Percentiles rank a stretch among this genome's conserved stretches.
Conservation (phyloP, 441 rosid genomes). For the Oxalis stricta region DNA sequence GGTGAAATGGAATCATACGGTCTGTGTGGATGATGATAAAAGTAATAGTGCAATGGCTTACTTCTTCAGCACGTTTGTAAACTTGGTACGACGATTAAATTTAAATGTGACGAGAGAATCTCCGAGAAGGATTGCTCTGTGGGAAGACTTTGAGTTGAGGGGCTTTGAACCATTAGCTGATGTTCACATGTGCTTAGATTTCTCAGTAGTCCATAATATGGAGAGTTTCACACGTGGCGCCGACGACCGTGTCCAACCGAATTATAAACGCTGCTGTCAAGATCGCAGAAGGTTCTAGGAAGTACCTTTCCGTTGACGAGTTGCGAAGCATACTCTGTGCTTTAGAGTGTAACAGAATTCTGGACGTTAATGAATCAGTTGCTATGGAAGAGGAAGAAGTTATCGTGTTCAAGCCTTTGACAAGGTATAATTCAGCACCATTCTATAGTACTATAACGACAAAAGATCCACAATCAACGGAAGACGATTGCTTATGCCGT, state of each 20-base stretch:
- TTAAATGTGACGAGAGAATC: slow-evolving; percentile 19
- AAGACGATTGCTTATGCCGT: slow-evolving; percentile 57
- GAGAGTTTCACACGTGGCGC: slow-evolving; percentile 31
- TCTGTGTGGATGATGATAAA: slow-evolving; percentile 39
- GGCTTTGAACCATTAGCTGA: slow-evolving; percentile 53
- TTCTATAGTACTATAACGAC: slow-evolving; percentile 16
- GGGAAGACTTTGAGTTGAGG: slow-evolving; percentile 86
- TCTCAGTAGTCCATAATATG: slow-evolving; percentile 26
- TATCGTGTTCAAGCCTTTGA: slow-evolving; percentile 85
- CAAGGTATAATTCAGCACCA: slow-evolving; percentile 81
- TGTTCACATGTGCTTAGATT: slow-evolving; percentile 35
- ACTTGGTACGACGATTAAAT: slow-evolving; percentile 32
- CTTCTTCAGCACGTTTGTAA: slow-evolving; percentile 38
- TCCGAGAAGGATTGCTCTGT: slow-evolving; percentile 29
- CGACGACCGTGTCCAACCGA: slow-evolving; percentile 41
- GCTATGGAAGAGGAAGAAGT: slow-evolving; percentile 78
- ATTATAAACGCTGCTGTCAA: slow-evolving; percentile 36
- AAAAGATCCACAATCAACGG: slow-evolving; percentile 17
- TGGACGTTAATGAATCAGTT: slow-evolving; percentile 14
- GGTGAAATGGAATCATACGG: slow-evolving; percentile 25
- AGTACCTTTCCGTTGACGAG: slow-evolving; percentile 44
- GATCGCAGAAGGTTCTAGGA: slow-evolving; percentile 32
- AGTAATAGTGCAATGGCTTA: slow-evolving; percentile 32
- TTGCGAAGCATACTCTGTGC: slow-evolving; percentile 18
- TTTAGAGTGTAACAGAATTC: slow-evolving; percentile 8